Evolutionary conservation across 768 basidiomycete genomes (phyloP).

Genomic region (Boletus vinaceobasis): DNA sequence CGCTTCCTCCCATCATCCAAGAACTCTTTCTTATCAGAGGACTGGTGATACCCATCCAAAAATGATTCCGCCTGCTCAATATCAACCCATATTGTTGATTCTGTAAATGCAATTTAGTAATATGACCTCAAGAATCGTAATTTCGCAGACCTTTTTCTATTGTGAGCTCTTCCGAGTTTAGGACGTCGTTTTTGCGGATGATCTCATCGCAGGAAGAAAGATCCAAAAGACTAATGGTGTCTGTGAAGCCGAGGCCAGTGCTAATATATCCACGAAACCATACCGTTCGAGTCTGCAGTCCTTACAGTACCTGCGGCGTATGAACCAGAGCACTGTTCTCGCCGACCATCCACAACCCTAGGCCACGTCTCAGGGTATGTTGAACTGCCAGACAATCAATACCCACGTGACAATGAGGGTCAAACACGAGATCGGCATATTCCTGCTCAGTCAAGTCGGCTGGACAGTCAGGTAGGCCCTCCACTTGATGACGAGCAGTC

Average conservation of each 20-base stretch:
- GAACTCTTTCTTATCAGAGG: neutral
- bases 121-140: neutral
- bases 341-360: conserved; percentile 9
- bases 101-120: neutral
- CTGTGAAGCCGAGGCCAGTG: neutral
- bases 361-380: neutral
- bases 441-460: conserved; percentile 42
- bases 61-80: conserved; percentile 11
- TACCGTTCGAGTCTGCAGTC: conserved; percentile 2
- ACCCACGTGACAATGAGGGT: conserved; percentile 21
- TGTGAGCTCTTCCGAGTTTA: neutral
- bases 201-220: neutral
- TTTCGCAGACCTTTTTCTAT: neutral
- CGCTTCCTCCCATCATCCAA: neutral
- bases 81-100: neutral
- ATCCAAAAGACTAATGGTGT: neutral
- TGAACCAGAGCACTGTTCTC: conserved; percentile 1
- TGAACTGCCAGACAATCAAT: neutral
- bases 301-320: conserved; percentile 12
- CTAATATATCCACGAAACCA: neutral
- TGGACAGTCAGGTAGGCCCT: conserved; percentile 41
- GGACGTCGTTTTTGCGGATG: neutral
- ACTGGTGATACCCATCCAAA: neutral
- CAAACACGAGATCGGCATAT: conserved; percentile 42
- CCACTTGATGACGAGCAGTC: conserved; percentile 26